Evolutionary conservation across 768 basidiomycete genomes (phyloP), one percentile per base, ranked within the genome.

Genomic region (Sistotremastrum niveocremeum): DNA sequence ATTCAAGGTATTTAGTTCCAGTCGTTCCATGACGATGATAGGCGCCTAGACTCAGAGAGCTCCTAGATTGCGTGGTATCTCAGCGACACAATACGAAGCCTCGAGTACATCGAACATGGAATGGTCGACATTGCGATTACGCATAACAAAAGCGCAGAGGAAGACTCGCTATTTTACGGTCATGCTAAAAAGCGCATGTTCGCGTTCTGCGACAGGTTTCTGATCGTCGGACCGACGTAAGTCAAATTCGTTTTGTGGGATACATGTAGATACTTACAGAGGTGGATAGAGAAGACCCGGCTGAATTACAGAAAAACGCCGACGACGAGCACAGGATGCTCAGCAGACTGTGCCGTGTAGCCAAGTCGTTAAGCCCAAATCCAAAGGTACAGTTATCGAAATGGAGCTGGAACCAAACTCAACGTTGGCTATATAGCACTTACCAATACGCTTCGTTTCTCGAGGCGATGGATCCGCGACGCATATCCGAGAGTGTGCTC

Each of bases 401-500:
- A 10, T 12, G 39, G 34, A 38, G 34, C 49, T 44, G 50, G 67
- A 51, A 51, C 64, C 32, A 49, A 59, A n/a, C 51, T 20, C 20
- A 20, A 20, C 20, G 20, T 20, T 20, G 20, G 20, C 63, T 4
- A 50, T 52, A 7, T 51, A 54, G 34, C 64, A 60, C 1, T 57
- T 56, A 4, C 56, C 71, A 4, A 67, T 66, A 10, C 69, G 72
- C 33, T 76, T 76, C 57, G 64, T 77, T 9, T 73, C 73, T 2
- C 69, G 75, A 3, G 76, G 63, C 49, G 75, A 78, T 51, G 76
- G 75, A 51, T 72, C 72, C 45, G 74, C 76, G 7, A 76, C 74
- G 0, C 74, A 77, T 52, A 74, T 77, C 56, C 76, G 73, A 49
- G 73, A 76, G 48, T 71, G 68, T 31, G 55, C 61, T 42, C 48